phyloP scores from a whole-genome alignment of 2,329 filamentous ascomycete species.

The Trichoderma arundinaceum region DNA sequence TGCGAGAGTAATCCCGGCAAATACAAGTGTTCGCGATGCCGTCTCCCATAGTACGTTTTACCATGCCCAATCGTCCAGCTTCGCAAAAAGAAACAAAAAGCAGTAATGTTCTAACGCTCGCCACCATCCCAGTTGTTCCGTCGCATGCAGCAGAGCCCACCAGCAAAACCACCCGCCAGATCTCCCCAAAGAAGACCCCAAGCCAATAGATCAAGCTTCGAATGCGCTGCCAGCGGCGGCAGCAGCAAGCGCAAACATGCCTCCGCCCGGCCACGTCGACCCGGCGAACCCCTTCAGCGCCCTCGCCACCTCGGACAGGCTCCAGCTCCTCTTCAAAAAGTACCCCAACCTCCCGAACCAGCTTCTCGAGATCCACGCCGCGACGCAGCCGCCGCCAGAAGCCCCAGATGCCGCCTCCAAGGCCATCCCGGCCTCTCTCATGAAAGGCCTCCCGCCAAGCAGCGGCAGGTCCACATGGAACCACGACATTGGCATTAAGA shows the following conservation, averaged over 20 bases:
- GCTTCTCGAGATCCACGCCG: constrained; percentile 56
- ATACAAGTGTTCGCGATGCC: constrained; percentile 68
- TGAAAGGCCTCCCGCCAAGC: constrained; percentile 39
- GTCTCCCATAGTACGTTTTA: constrained; percentile 60
- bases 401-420: constrained; percentile 36
- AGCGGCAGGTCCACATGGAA: constrained; percentile 57
- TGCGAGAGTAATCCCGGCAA: constrained; percentile 59
- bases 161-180: constrained; percentile 56
- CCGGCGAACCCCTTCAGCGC: constrained; percentile 55
- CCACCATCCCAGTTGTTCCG: constrained; percentile 57
- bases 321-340: constrained; percentile 56
- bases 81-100: background rate
- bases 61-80: background rate
- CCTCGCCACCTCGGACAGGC: constrained; percentile 57
- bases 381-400: constrained; percentile 54
- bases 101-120: constrained; percentile 23
- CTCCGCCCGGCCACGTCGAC: constrained; percentile 33
- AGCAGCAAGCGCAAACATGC: constrained; percentile 13
- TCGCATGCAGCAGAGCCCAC: constrained; percentile 61
- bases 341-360: constrained; percentile 58
- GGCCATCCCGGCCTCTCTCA: constrained; percentile 44
- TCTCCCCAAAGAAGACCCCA: constrained; percentile 38
- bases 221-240: background rate
- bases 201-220: constrained; percentile 34
- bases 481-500: constrained; percentile 61